Base-by-base conservation (phyloP, 2,329 filamentous ascomycete species). In the Orbilia oligospora region DNA sequence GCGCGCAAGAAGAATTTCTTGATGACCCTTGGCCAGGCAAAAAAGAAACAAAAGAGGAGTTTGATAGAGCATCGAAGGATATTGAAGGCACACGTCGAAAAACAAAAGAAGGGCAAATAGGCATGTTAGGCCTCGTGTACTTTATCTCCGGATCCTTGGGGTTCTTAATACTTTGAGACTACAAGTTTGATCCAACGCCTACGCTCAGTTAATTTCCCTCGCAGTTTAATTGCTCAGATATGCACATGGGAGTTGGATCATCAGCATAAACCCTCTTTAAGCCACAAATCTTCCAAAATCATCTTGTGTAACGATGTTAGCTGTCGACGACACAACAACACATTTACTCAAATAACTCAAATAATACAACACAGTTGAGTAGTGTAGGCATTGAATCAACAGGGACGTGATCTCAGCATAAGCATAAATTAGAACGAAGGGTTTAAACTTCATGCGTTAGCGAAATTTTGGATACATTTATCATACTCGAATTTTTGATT, bases 11-110 rank as follows among this genome's bases (percentile, higher is more conserved):
- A 99, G 92, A 99, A 99, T 85, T 97, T 99, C 86, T 84, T 99
- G 82, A 99, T 99, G 96, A 98, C 95, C 46, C 86, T 99, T 77
- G 93, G 95, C 76, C 98, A 99, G 87, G 96, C 96, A 10, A 97
- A 96, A 88, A 89, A 89, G 81, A 99, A 98, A 88, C 92, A 96
- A 83, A 97, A 97, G 91, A 89, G 94, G 83, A 97, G 93, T 89
- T 86, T 99, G 85, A 90, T 93, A 12, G 91, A 97, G 85, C 94
- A 93, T 80, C 90, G 89, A 83, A 93, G 91, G 86, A 90, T 94
- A 41, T 85, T 98, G 81, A 91, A 89, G 84, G 92, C 90, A 1
- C 95, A 98, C 85, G 88, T 95, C 30, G 91, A 94, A 72, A 89
- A 94, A 84, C 90, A 90, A 83, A 97, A 97, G 87, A 90, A 90